phyloP scores from a whole-genome alignment of 495 filamentous ascomycete genomes.

The Penicillium angulare region DNA sequence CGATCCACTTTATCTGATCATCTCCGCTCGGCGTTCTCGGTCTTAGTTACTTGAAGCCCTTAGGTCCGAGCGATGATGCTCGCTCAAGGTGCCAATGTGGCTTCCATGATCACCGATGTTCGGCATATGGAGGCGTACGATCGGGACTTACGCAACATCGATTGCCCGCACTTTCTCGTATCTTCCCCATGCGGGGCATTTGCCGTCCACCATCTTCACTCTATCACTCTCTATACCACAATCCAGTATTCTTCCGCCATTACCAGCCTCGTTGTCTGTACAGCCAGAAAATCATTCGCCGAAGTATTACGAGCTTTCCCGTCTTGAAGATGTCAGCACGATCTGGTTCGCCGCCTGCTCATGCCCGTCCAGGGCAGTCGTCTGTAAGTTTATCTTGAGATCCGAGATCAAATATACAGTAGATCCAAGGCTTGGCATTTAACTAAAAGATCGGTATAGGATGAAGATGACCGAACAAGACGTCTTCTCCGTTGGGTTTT shows the following conservation, averaged over 20 bases:
- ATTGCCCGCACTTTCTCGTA: constrained; percentile 1
- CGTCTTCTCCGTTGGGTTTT: constrained; percentile 71
- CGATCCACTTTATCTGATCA: neutral
- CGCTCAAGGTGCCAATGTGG: too few relatives aligned
- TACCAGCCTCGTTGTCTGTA: too few relatives aligned
- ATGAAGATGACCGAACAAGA: constrained; percentile 70
- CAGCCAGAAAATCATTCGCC: neutral
- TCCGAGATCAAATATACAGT: too few relatives aligned
- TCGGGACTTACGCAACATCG: neutral
- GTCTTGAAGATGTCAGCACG: constrained; percentile 4
- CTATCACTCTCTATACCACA: neutral
- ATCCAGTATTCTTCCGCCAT: neutral
- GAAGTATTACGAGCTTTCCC: neutral
- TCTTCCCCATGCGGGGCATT: neutral
- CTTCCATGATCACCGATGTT: neutral
- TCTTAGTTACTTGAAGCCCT: neutral
- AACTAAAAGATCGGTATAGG: too few relatives aligned
- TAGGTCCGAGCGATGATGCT: neutral
- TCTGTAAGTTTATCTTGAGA: constrained; percentile 4
- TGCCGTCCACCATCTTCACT: neutral
- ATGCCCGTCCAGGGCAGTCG: constrained; percentile 8
- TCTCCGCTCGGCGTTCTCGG: constrained; percentile 2
- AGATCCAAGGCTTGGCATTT: too few relatives aligned
- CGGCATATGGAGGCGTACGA: too few relatives aligned
- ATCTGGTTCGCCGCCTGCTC: constrained; percentile 1